phyloP scores from a whole-genome alignment of 1,139 yeast species.

The Kodamaea suecica region DNA sequence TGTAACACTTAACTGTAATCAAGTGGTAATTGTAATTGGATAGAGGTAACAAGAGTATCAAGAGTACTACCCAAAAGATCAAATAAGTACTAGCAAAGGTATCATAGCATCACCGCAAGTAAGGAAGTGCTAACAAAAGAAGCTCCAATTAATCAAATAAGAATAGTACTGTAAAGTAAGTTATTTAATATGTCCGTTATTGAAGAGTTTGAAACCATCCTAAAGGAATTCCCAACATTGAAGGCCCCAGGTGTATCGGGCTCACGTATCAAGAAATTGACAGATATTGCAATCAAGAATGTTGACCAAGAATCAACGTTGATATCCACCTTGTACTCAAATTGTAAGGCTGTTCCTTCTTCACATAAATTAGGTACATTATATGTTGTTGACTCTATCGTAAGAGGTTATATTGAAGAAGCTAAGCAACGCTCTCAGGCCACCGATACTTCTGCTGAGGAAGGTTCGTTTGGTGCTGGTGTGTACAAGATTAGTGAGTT shows the following conservation, averaged over 20 bases:
- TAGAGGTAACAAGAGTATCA: no score
- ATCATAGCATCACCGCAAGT: no score
- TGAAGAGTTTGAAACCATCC: slow-evolving; percentile 65
- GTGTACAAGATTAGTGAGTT: slow-evolving; percentile 57
- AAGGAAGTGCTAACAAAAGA: no score
- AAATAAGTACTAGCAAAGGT: no score
- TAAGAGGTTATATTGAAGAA: slow-evolving; percentile 79
- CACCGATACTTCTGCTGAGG: slow-evolving; percentile 48
- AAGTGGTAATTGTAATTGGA: no score
- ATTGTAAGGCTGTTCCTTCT: slow-evolving; percentile 71
- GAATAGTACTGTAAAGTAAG: not conserved
- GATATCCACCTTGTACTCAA: slow-evolving; percentile 58
- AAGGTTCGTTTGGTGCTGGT: slow-evolving; percentile 77
- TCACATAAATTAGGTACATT: slow-evolving; percentile 87
- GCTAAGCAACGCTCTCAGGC: slow-evolving; percentile 54
- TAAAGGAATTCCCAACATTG: slow-evolving; percentile 70
- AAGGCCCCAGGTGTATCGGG: slow-evolving; percentile 96
- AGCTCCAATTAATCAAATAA: not conserved
- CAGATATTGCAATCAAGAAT: slow-evolving; percentile 72
- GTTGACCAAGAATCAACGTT: slow-evolving; percentile 59
- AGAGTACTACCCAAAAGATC: no score
- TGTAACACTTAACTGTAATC: no score
- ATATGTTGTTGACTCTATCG: slow-evolving; percentile 89
- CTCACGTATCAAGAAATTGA: slow-evolving; percentile 82
- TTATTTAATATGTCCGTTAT: slow-evolving; percentile 28